Base-by-base conservation (phyloP, 352 stramenopile species). In the Poterioochromonas sp. region DNA sequence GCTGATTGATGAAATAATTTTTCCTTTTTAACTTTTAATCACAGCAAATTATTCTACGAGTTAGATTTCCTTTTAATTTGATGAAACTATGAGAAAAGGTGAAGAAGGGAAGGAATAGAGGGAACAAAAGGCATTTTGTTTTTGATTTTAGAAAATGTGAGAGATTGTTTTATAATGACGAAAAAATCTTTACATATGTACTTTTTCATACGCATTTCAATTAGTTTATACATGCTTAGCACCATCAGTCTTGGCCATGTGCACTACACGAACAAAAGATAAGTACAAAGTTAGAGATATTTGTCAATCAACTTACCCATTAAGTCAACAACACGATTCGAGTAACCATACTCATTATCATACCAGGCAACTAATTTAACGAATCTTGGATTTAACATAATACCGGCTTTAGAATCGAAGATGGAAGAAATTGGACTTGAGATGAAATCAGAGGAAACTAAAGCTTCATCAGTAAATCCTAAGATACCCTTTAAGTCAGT, bases 261-360 rank as follows among this genome's bases (percentile, higher is more conserved):
- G 62, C 1, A 71, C 47, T 58, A 26, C 26, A 26, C 15, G 26
- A 58, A 58, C 47, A 58, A 58, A 58, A 58, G 15, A 58, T 26
- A 15, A 58, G 15, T 15, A 15, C 15, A 58, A 58, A 58, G 15
- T 58, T 26, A 58, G 47, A n/a, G n/a, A n/a, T n/a, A n/a, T n/a
- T n/a, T n/a, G n/a, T n/a, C n/a, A n/a, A n/a, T n/a, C n/a, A 58
- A 58, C 47, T 58, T 58, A 58, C 47, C 62, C 62, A 71, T 71
- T 3, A 99, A 87, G 81, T 94, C 88, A 43, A 97, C 82, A 32
- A 95, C 84, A 87, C 94, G 93, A 88, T 88, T 89, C 80, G 88
- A 96, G 93, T 99, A 99, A 80, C 95, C 95, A 87, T 92, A 98
- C 85, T 99, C 95, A 89, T 99, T 96, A 82, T 96, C 90, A 83